Base-by-base conservation (phyloP, 2,329 filamentous ascomycete species). In the Phialocephala subalpina region DNA sequence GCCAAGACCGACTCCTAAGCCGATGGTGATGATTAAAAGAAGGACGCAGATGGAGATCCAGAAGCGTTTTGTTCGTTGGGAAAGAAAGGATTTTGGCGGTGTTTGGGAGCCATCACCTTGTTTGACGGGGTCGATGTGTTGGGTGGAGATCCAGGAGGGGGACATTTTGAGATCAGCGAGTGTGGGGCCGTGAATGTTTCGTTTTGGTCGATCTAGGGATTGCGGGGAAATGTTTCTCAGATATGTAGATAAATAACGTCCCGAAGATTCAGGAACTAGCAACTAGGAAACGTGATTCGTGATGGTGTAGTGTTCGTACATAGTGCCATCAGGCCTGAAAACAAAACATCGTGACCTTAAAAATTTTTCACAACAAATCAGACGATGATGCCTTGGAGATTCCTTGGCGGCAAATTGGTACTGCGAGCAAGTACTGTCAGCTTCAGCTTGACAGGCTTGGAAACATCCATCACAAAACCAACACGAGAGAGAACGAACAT, bases 1-100 rank as follows among this genome's bases (percentile, higher is more conserved):
- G 2, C 86, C 86, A 1, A 90, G 78, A 2, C 87, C 87, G 20
- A 90, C 63, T 40, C 68, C 70, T 6, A 72, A 61, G 9, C 60
- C 67, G 42, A 72, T 69, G 29, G 66, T 66, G n/a, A 70, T 59
- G 18, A 65, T 33, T 16, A 70, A 7, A 8, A 72, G 25, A 9
- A 67, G 14, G 8, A 53, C 42, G 40, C 45, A 40, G 16, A 66
- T 25, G 36, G 69, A 62, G 22, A 67, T 62, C 70, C 70, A 72
- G 33, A 67, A 68, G 33, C 63, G 56, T 63, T 69, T 71, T 16
- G 20, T 58, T 8, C 29, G 53, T 18, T 3, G 20, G 2, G 27
- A 53, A 25, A 27, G 9, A 27, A 25, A 55, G 6, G 33, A 57
- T 22, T 16, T 16, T 6, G 55, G 8, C 11, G 55, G 12, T 16